Evolutionary conservation across 2,329 filamentous ascomycete genomes (phyloP).

Genomic region (Cadophora sp.): DNA sequence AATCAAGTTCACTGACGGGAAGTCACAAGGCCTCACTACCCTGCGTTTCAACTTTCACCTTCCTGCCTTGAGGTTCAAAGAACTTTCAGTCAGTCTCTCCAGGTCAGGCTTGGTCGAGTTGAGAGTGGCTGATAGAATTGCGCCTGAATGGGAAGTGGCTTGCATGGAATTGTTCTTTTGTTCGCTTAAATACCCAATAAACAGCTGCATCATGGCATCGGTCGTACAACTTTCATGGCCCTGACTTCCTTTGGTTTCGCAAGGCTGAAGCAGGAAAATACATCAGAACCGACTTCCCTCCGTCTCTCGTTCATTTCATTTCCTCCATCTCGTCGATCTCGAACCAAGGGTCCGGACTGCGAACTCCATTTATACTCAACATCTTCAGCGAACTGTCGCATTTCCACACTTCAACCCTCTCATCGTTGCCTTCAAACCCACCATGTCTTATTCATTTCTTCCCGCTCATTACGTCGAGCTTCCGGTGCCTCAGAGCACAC

Average conservation of each 20-base stretch:
- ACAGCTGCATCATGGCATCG: not conserved
- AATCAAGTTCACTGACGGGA: not conserved
- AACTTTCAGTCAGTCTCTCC: too few relatives aligned
- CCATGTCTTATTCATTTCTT: not conserved
- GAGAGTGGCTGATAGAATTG: not conserved
- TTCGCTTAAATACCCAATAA: not conserved
- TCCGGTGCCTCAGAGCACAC: not conserved
- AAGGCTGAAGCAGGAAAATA: not conserved
- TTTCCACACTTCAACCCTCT: not conserved
- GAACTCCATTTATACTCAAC: too few relatives aligned
- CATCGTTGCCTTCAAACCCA: not conserved
- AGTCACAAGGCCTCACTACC: not conserved
- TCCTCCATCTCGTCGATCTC: not conserved
- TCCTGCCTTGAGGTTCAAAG: not conserved
- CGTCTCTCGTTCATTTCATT: not conserved
- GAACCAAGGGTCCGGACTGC: not conserved
- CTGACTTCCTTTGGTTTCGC: not conserved
- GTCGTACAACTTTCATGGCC: not conserved
- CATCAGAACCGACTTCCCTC: not conserved
- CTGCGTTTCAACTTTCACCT: not conserved
- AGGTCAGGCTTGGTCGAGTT: not conserved
- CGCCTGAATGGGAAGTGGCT: not conserved
- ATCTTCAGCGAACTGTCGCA: too few relatives aligned
- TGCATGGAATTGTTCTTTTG: not conserved
- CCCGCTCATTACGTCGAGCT: not conserved